These are phyloP conservation scores for Zasmidium angulare DNA, from an alignment of 2,329 filamentous ascomycete genomes.

Conservation along the genomic window DNA sequence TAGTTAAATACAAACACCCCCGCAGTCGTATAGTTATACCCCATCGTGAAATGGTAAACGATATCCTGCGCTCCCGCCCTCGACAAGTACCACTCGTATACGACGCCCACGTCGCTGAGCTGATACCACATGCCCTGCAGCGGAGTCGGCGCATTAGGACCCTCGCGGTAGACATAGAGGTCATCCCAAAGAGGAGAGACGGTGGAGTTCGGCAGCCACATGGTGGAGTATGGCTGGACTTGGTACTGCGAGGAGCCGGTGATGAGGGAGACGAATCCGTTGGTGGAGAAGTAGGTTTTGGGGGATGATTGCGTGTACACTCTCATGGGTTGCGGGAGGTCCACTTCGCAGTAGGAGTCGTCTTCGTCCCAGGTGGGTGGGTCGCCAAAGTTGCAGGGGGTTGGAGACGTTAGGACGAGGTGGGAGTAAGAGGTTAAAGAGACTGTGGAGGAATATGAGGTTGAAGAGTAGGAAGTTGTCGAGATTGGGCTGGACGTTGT, in stretches of 20 bases:
- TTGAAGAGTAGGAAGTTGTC: not conserved
- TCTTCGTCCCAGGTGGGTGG: slow-evolving; percentile 30
- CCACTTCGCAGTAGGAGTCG: slow-evolving; percentile 35
- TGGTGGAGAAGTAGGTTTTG: slow-evolving; percentile 29
- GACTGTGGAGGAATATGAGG: slow-evolving; percentile 7
- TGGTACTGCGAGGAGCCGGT: slow-evolving; percentile 30
- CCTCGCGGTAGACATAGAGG: slow-evolving; percentile 26
- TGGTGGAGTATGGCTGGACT: slow-evolving; percentile 22
- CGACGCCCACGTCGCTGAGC: slow-evolving; percentile 25
- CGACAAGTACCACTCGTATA: slow-evolving; percentile 33
- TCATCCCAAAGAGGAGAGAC: slow-evolving; percentile 37
- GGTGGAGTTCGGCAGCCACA: slow-evolving; percentile 28
- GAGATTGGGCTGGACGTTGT: not conserved
- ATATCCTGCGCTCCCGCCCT: slow-evolving; percentile 16
- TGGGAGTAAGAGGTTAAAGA: slow-evolving; percentile 16
- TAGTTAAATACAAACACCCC: slow-evolving; percentile 33
- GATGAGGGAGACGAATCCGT: slow-evolving; percentile 33
- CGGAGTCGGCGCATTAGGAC: slow-evolving; percentile 5
- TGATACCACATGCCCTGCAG: slow-evolving; percentile 37
- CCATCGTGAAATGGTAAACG: slow-evolving; percentile 34
- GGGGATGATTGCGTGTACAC: slow-evolving; percentile 25
- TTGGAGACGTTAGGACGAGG: slow-evolving; percentile 31
- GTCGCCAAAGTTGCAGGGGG: slow-evolving; percentile 34
- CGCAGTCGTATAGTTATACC: slow-evolving; percentile 29
- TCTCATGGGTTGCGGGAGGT: slow-evolving; percentile 30